These are phyloP conservation scores for Quercus phellos DNA, from an alignment of 331 rosid genomes.

Conservation along the genomic window DNA sequence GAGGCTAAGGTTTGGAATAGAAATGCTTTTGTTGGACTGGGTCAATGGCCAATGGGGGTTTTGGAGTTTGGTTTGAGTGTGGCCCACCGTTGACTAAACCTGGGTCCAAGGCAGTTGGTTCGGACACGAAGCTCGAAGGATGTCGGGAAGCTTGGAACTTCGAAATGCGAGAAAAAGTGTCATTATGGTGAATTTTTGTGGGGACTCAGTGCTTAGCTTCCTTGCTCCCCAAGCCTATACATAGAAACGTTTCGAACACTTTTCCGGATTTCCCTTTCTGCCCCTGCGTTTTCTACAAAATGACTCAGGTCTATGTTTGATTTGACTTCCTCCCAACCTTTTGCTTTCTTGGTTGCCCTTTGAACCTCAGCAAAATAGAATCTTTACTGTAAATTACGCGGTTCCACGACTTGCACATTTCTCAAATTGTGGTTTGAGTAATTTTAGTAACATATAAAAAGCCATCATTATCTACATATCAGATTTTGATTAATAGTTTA, in stretches of 20 bases:
- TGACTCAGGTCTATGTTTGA: too few species aligned
- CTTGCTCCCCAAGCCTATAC: conserved; percentile 57
- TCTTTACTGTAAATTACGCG: too few species aligned
- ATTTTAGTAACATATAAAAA: too few species aligned
- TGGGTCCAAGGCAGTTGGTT: conserved; percentile 14
- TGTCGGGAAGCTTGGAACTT: background rate
- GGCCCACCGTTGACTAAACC: conserved; percentile 24
- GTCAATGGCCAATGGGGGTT: too few species aligned
- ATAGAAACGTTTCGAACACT: background rate
- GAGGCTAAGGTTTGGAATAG: conserved; percentile 18
- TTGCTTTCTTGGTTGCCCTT: too few species aligned
- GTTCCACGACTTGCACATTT: too few species aligned
- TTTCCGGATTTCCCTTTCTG: background rate
- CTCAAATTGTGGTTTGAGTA: too few species aligned
- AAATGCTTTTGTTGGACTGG: too few species aligned
- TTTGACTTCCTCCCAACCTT: background rate
- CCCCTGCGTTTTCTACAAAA: background rate
- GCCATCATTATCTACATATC: too few species aligned
- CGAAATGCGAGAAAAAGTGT: conserved; percentile 34
- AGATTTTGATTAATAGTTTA: fast-evolving
- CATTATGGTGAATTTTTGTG: conserved; percentile 12
- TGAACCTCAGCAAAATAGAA: too few species aligned
- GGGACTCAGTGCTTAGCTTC: background rate
- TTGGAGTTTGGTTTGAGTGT: too few species aligned
- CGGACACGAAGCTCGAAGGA: background rate